These are phyloP conservation scores for Phyllachora maydis DNA, from an alignment of 2,329 filamentous ascomycete genomes.

Conservation along the genomic window DNA sequence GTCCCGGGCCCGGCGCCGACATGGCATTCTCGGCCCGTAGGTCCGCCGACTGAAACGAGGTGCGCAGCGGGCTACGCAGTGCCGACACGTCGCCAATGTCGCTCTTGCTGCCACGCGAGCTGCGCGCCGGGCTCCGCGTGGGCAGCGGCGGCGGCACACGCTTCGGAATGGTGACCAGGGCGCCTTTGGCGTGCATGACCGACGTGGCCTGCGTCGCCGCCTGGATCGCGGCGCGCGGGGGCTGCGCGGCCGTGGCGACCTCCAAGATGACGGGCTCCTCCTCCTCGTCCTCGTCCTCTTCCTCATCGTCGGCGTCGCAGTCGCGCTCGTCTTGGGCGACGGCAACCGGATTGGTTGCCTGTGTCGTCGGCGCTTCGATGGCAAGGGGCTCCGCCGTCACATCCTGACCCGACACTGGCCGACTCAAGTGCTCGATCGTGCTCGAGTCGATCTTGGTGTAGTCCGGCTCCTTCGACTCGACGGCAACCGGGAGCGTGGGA, in stretches of 20 bases:
- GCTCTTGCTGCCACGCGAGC: slow-evolving; percentile 26
- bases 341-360: slow-evolving; percentile 12
- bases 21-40: slow-evolving; percentile 3
- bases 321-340: slow-evolving; percentile 14
- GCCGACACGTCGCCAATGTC: slow-evolving; percentile 38
- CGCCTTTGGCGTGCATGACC: slow-evolving; percentile 50
- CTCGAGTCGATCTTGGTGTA: slow-evolving; percentile 37
- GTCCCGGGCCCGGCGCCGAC: slow-evolving; percentile 2
- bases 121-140: slow-evolving; percentile 50
- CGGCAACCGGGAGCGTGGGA: slow-evolving; percentile 16
- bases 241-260: slow-evolving; percentile 34
- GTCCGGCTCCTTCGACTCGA: slow-evolving; percentile 29
- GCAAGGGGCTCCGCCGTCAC: slow-evolving; percentile 8
- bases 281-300: slow-evolving; percentile 25
- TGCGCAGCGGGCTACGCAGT: slow-evolving; percentile 28
- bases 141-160: slow-evolving; percentile 60
- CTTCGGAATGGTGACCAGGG: slow-evolving; percentile 71
- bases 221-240: slow-evolving; percentile 34
- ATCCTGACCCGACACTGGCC: slow-evolving; percentile 4
- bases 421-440: slow-evolving; percentile 23
- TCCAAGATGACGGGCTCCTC: slow-evolving; percentile 53
- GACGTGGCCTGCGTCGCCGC: slow-evolving; percentile 47
- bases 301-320: slow-evolving; percentile 23
- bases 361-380: slow-evolving; percentile 8
- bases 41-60: slow-evolving; percentile 19